A percentile compares a stretch with the other conserved stretches of the same genome.
These are phyloP conservation scores for Exutisphaerella laricina DNA, from an alignment of 2,329 filamentous ascomycete species.

Conservation along the genomic window DNA sequence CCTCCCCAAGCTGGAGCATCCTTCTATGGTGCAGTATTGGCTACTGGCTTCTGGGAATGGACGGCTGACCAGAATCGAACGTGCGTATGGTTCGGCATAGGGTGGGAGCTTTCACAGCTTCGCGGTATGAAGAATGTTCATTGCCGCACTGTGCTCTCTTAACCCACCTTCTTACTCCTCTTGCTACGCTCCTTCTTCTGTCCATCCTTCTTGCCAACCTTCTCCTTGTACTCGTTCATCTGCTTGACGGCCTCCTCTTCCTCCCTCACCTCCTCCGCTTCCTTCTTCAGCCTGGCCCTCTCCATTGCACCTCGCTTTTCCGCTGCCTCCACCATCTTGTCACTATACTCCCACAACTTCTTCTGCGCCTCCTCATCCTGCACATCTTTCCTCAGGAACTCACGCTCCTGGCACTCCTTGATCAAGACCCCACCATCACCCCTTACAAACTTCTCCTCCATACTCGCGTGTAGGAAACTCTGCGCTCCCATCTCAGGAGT, in stretches of 20 bases:
- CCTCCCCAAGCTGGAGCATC: too few relatives aligned
- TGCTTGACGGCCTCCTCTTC: slow-evolving; percentile 30
- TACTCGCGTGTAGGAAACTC: slow-evolving; percentile 75
- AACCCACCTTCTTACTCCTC: slow-evolving; percentile 25
- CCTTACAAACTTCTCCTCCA: slow-evolving; percentile 68
- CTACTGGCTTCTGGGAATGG: too few relatives aligned
- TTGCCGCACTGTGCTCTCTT: too few relatives aligned
- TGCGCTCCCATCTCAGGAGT: slow-evolving; percentile 78
- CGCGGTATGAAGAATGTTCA: too few relatives aligned
- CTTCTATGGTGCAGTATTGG: too few relatives aligned
- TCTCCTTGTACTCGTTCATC: slow-evolving; percentile 31
- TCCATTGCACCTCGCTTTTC: slow-evolving; percentile 72
- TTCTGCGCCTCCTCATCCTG: slow-evolving; percentile 72
- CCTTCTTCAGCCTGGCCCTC: slow-evolving; percentile 54
- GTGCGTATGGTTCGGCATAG: too few relatives aligned
- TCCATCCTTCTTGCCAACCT: slow-evolving; percentile 31
- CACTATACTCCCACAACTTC: slow-evolving; percentile 83
- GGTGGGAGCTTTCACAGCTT: too few relatives aligned
- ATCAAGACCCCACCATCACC: slow-evolving; percentile 65
- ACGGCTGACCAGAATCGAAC: too few relatives aligned
- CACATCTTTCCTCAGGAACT: slow-evolving; percentile 66
- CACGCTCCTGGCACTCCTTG: slow-evolving; percentile 80
- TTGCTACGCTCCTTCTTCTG: slow-evolving; percentile 28
- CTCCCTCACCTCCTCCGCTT: slow-evolving; percentile 35
- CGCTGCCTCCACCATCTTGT: slow-evolving; percentile 71